Base-by-base conservation (phyloP, 2,329 filamentous ascomycete genomes). In the Aspergillus piperis region DNA sequence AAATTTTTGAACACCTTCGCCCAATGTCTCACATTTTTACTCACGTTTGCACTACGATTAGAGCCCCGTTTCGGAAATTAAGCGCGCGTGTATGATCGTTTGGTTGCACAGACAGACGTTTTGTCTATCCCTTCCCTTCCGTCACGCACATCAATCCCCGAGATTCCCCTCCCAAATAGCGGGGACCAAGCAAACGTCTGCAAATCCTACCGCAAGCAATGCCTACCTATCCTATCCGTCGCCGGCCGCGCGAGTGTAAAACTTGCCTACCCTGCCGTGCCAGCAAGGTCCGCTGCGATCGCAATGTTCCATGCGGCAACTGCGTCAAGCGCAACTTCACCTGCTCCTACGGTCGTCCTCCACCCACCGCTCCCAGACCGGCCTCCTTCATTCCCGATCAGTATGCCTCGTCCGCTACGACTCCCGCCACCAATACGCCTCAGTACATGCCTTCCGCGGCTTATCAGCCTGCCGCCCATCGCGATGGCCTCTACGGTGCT, bases 191-290 rank as follows among this genome's bases (percentile, higher is more conserved):
- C 38, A n/a, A 54, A 51, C 64, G 19, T 32, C 39, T 47, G 38
- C 19, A 47, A 44, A 48, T 10, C 11, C 39, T 19, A 60, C 47
- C 60, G 58, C 59, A 54, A 71, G 58, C 59, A 54, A 71, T 75
- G 73, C 70, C 71, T 60, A 69, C 71, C 13, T 75, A 74, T 59
- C 73, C 73, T 25, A 71, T 75, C 61, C 73, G 73, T 25, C 73
- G 73, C 64, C 65, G 73, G 55, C 73, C 73, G 54, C 73, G 73
- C 60, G 71, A 75, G 64, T 75, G 72, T 64, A 81, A 82, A 64
- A 82, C 82, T 3, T 83, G 82, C 64, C 73, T 78, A 54, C 71
- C 78, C 15, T 84, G 82, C 60, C 80, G 81, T 48, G 75, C 77
- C 21, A 78, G 80, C 53, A 84, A 84, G 73, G 82, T 82, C 67